These are phyloP conservation scores for Paraglomus occultum DNA, from an alignment of 192 early-diverging fungal species.

Conservation along the genomic window DNA sequence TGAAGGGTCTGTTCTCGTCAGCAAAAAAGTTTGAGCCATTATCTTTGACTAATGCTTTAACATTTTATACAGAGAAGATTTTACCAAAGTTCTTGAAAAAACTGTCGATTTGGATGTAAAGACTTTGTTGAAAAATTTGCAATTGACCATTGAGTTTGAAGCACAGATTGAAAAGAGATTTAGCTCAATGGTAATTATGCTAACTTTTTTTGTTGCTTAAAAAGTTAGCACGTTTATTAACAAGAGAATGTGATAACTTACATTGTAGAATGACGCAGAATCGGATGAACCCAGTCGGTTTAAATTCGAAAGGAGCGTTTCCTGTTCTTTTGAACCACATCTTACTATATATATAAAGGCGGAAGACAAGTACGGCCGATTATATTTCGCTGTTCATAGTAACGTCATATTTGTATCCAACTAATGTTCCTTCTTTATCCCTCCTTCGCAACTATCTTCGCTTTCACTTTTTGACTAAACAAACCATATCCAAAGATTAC, in stretches of 20 bases:
- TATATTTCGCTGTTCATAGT: neutral
- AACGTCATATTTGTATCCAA: neutral
- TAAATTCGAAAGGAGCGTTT: conserved; percentile 76
- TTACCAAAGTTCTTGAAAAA: conserved; percentile 64
- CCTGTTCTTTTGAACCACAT: conserved; percentile 83
- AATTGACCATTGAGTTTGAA: conserved; percentile 90
- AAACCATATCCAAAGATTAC: conserved; percentile 2
- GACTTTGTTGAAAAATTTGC: conserved; percentile 69
- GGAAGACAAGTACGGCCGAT: conserved; percentile 66
- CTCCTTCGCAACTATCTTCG: neutral
- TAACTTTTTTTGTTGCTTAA: neutral
- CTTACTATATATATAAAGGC: conserved; percentile 83
- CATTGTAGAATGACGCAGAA: conserved; percentile 32
- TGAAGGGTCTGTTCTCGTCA: neutral
- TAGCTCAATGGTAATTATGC: conserved; percentile 40
- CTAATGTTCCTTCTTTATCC: neutral
- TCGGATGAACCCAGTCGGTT: conserved; percentile 33
- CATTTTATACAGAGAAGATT: conserved; percentile 50
- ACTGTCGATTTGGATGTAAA: conserved; percentile 62
- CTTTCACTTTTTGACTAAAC: neutral
- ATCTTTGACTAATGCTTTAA: conserved; percentile 7
- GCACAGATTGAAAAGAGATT: conserved; percentile 77
- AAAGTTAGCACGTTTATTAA: no score
- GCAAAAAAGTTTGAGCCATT: neutral
- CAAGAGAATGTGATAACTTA: neutral